phyloP scores from a whole-genome alignment of 495 filamentous ascomycete genomes.

The Lepraria neglecta region DNA sequence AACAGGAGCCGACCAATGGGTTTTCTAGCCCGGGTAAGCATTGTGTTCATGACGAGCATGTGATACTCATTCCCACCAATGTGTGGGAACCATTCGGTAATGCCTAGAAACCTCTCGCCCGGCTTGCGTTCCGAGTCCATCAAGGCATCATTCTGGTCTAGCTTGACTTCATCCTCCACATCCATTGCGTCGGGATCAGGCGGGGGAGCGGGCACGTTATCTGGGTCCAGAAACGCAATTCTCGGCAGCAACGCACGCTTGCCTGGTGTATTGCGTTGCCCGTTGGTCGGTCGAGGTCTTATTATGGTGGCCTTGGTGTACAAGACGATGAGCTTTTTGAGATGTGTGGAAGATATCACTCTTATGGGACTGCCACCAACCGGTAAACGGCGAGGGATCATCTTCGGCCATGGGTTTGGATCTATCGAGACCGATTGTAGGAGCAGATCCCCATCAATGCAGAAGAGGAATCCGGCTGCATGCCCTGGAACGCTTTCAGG shows the following conservation, averaged over 20 bases:
- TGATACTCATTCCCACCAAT: constrained; percentile 41
- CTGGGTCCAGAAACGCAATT: constrained; percentile 33
- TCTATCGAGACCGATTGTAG: constrained; percentile 40
- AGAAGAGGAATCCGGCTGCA: constrained; percentile 36
- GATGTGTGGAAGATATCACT: constrained; percentile 38
- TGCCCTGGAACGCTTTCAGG: constrained; percentile 8
- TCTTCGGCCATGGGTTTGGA: constrained; percentile 26
- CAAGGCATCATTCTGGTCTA: neutral
- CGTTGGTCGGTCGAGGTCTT: constrained; percentile 20
- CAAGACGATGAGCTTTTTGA: constrained; percentile 40
- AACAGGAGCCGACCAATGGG: constrained; percentile 20
- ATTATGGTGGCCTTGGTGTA: constrained; percentile 30
- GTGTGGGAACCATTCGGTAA: constrained; percentile 45
- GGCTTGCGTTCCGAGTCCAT: constrained; percentile 24
- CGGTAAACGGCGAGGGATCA: constrained; percentile 40
- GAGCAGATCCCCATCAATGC: constrained; percentile 36
- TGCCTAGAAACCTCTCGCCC: constrained; percentile 46
- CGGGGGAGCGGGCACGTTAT: neutral
- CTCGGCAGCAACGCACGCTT: constrained; percentile 33
- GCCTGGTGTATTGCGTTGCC: constrained; percentile 18
- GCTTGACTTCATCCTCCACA: neutral
- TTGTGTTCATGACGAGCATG: constrained; percentile 37
- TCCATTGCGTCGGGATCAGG: constrained; percentile 8
- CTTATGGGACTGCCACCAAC: constrained; percentile 41
- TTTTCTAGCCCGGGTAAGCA: constrained; percentile 7